These are phyloP conservation scores for Sparassis latifolia DNA, from an alignment of 1,284 basidiomycete genomes.

Conservation along the genomic window DNA sequence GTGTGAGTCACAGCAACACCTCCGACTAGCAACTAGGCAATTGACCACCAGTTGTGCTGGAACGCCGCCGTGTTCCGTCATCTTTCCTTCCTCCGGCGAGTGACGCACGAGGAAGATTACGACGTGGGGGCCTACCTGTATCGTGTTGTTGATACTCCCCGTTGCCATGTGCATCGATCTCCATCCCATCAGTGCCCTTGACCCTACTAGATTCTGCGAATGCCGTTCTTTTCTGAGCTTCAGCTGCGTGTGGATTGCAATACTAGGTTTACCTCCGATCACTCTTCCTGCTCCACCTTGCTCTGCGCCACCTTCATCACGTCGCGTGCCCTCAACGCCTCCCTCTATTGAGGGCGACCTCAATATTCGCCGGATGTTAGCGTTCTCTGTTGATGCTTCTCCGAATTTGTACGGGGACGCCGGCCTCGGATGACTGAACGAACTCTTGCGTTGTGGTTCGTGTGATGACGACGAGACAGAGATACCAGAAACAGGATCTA, in stretches of 20 bases:
- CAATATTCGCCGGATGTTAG: slow-evolving; percentile 36
- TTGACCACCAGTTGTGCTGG: slow-evolving; percentile 22
- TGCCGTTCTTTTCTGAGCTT: slow-evolving; percentile 6
- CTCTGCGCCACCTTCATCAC: slow-evolving; percentile 11
- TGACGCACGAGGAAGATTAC: slow-evolving; percentile 20
- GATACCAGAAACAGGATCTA: slow-evolving; percentile 21
- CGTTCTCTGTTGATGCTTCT: slow-evolving; percentile 48
- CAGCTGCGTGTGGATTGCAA: slow-evolving; percentile 4
- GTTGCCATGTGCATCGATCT: slow-evolving; percentile 32
- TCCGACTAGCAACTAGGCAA: not conserved
- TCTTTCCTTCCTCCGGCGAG: slow-evolving; percentile 38
- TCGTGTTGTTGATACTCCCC: slow-evolving; percentile 14
- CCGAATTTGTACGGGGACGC: slow-evolving; percentile 66
- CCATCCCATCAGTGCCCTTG: slow-evolving; percentile 37
- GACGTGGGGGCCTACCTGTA: slow-evolving; percentile 11
- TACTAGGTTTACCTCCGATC: slow-evolving; percentile 16
- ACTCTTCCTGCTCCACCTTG: slow-evolving; percentile 8
- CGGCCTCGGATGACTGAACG: slow-evolving; percentile 43
- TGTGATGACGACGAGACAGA: slow-evolving; percentile 22
- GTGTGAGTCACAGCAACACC: slow-evolving; percentile 14
- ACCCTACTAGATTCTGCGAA: slow-evolving; percentile 27
- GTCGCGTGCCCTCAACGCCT: slow-evolving; percentile 14
- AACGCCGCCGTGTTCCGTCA: slow-evolving; percentile 51
- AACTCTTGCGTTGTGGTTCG: slow-evolving; percentile 28
- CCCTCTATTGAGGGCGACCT: slow-evolving; percentile 31